Evolutionary conservation across 1,284 basidiomycete species (phyloP), one percentile per base, ranked within the genome.

Genomic region (Ustilago trichophora): DNA sequence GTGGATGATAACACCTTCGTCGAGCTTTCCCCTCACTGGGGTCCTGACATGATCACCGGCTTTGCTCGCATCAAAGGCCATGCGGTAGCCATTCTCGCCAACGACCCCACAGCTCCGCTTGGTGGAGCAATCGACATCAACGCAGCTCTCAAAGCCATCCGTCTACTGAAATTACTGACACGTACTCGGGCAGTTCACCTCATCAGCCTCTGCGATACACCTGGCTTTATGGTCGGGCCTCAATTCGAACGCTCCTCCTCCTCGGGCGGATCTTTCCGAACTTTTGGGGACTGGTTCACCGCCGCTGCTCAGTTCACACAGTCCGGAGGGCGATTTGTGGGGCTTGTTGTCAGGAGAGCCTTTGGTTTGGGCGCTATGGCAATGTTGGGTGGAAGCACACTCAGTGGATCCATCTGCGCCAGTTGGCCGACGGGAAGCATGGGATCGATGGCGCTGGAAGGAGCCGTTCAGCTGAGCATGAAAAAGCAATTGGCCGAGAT

Each of bases 181-280:
- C 49, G 71, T 11, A 73, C 71, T 4, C 44, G 57, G 4, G 33
- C 52, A 0, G 33, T 35, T 7, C 73, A 75, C 26, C 38, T 75
- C 6, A 9, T 73, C 27, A 55, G 50, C 25, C 54, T 73, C 1
- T 64, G 59, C 50, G 73, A 75, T 46, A 73, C 73, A 13, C 73
- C 73, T 10, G 73, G 73, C 4, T 75, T 75, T 60, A 71, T 71
- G 59, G 71, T 73, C 15, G 71, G 73, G 0, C 60, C 67, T 0
- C 43, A 49, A 2, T 66, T 64, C 31, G 73, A 75, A 40, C 43
- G 45, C 19, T 24, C 46, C n/a, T 22, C 59, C 0, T 38, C 29
- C 8, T 45, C 25, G 2, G 65, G 60, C 2, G 73, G 65, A 26
- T 51, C 49, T 2, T 59, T 73, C 54, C 54, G 72, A 6, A 41